Percentiles rank a stretch among this genome's conserved stretches.
Conservation (phyloP, 169 alveolate genomes). For the Plasmodium berghei region DNA sequence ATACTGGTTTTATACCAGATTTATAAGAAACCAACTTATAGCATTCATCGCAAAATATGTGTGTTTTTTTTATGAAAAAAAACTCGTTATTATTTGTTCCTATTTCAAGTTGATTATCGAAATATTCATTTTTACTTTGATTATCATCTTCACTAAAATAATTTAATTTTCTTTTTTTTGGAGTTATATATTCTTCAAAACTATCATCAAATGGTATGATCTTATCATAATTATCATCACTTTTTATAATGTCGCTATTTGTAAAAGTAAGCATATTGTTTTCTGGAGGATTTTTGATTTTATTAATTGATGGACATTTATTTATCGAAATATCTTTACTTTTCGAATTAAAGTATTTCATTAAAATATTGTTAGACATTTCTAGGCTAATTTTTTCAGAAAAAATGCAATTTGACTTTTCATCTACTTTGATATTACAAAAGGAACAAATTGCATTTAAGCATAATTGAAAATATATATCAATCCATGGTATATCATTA, state of each 20-base stretch:
- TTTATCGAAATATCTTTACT: not conserved
- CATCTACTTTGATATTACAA: constrained; percentile 30
- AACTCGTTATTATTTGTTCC: constrained; percentile 12
- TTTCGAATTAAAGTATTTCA: constrained; percentile 21
- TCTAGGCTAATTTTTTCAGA: constrained; percentile 26
- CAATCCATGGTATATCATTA: constrained; percentile 59
- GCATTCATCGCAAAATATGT: constrained; percentile 57
- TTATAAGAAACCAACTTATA: constrained; percentile 22
- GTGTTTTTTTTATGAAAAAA: constrained; percentile 43
- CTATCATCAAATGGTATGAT: too few relatives aligned
- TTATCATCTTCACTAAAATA: not conserved
- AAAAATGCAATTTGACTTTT: constrained; percentile 5
- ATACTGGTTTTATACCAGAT: constrained; percentile 13
- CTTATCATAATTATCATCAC: not conserved
- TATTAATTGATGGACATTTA: not conserved
- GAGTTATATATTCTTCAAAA: not conserved
- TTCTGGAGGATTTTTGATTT: not conserved
- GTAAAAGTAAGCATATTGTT: not conserved
- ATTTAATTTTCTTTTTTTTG: not conserved
- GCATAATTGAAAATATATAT: constrained; percentile 36
- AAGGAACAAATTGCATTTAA: constrained; percentile 53
- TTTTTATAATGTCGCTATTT: not conserved
- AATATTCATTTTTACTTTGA: not conserved
- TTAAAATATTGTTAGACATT: constrained; percentile 16
- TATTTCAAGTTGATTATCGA: not conserved